These are phyloP conservation scores for Grosmannia clavigera DNA, from an alignment of 2,329 filamentous ascomycete genomes.

Conservation along the genomic window DNA sequence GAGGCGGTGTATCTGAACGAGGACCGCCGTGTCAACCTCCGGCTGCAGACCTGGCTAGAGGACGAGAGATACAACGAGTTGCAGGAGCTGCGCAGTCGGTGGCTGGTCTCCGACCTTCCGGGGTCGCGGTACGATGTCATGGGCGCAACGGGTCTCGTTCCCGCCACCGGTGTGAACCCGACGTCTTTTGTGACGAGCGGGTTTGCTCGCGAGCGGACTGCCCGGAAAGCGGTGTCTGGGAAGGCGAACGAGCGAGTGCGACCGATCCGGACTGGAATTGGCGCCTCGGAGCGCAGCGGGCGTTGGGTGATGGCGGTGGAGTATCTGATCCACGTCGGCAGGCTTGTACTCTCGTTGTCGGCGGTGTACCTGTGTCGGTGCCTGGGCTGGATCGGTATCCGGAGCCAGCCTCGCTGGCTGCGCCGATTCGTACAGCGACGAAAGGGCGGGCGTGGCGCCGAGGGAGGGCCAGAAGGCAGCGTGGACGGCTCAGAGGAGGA, in stretches of 20 bases:
- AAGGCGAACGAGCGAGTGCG: constrained; percentile 29
- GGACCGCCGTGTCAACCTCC: constrained; percentile 59
- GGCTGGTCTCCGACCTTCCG: constrained; percentile 32
- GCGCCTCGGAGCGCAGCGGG: constrained; percentile 64
- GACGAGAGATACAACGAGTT: constrained; percentile 72
- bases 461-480: constrained; percentile 14
- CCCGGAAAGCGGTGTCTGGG: constrained; percentile 41
- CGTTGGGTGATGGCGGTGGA: constrained; percentile 66
- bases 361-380: constrained; percentile 41
- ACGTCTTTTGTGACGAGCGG: constrained; percentile 32
- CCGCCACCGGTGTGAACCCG: constrained; percentile 33
- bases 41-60: constrained; percentile 79
- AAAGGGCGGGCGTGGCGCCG: constrained; percentile 16
- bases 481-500: constrained; percentile 6
- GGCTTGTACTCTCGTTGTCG: constrained; percentile 46
- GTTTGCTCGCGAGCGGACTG: constrained; percentile 58
- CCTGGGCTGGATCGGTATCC: constrained; percentile 48
- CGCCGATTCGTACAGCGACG: constrained; percentile 33
- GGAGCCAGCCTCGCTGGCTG: constrained; percentile 52
- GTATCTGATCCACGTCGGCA: constrained; percentile 64
- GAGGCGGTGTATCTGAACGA: constrained; percentile 95
- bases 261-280: constrained; percentile 51
- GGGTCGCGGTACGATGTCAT: constrained; percentile 38
- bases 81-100: constrained; percentile 43
- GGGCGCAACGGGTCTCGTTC: constrained; percentile 42